phyloP scores from a whole-genome alignment of 2,329 filamentous ascomycete species.

The Epichloe sibirici region DNA sequence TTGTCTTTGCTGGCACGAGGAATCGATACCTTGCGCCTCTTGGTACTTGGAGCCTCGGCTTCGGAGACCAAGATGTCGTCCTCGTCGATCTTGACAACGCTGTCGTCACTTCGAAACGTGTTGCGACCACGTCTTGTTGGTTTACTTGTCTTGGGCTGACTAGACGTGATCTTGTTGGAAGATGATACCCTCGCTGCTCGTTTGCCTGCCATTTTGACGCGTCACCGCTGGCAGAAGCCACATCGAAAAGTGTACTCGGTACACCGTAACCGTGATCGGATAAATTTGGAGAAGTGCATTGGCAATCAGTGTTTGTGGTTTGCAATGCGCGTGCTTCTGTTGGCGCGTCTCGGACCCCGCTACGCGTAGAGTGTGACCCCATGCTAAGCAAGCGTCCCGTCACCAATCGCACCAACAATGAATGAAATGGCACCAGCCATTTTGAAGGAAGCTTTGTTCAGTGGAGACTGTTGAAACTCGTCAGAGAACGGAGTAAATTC shows the following conservation, averaged over 20 bases:
- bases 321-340: not conserved
- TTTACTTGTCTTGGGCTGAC: not conserved
- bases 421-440: too few species aligned
- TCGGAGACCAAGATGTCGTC: not conserved
- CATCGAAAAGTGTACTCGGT: not conserved
- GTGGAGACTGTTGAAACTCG: too few species aligned
- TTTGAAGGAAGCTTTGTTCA: too few species aligned
- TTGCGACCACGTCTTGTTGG: not conserved
- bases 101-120: not conserved
- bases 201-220: conserved; percentile 1
- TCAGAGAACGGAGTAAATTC: too few species aligned
- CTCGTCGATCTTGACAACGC: not conserved
- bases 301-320: too few species aligned
- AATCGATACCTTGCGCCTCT: conserved; percentile 6
- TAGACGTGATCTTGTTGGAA: not conserved
- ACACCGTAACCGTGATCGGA: too few species aligned
- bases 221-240: not conserved
- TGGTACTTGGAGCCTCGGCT: not conserved
- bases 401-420: too few species aligned
- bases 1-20: not conserved
- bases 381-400: too few species aligned
- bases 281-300: too few species aligned
- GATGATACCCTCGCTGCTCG: not conserved
- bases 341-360: conserved; percentile 1
- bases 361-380: not conserved